phyloP scores from a whole-genome alignment of 352 stramenopile genomes.

The Peronospora destructor region DNA sequence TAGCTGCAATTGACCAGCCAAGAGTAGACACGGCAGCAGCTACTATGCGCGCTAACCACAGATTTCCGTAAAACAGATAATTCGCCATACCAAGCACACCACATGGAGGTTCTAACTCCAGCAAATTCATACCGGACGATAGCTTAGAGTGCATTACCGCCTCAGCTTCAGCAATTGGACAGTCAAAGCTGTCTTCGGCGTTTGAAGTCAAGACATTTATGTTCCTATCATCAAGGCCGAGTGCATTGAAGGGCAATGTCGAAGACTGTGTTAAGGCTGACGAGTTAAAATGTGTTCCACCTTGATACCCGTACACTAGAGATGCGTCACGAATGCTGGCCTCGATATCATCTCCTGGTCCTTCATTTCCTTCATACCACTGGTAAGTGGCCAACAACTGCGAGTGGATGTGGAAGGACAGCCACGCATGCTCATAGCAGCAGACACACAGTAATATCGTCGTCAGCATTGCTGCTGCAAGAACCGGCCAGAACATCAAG shows the following conservation, averaged over 20 bases:
- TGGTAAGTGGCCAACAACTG: constrained; percentile 37
- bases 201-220: constrained; percentile 22
- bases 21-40: constrained; percentile 21
- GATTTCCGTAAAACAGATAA: constrained; percentile 25
- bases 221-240: constrained; percentile 17
- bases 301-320: constrained; percentile 18
- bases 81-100: constrained; percentile 23
- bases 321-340: constrained; percentile 11
- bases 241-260: constrained; percentile 17
- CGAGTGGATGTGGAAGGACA: constrained; percentile 43
- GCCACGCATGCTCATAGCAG: constrained; percentile 49
- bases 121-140: constrained; percentile 17
- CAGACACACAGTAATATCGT: constrained; percentile 33
- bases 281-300: constrained; percentile 27
- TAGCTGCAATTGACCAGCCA: constrained; percentile 29
- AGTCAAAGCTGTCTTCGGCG: constrained; percentile 32
- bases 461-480: constrained; percentile 24
- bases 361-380: constrained; percentile 39
- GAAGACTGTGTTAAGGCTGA: constrained; percentile 32
- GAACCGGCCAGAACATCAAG: constrained; percentile 32
- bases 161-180: constrained; percentile 23
- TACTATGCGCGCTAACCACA: constrained; percentile 19
- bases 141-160: constrained; percentile 13
- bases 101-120: constrained; percentile 24
- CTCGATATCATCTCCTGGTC: constrained; percentile 7